Base-by-base conservation (phyloP, 2,329 filamentous ascomycete genomes). In the Ceratocystis alfenasii region DNA sequence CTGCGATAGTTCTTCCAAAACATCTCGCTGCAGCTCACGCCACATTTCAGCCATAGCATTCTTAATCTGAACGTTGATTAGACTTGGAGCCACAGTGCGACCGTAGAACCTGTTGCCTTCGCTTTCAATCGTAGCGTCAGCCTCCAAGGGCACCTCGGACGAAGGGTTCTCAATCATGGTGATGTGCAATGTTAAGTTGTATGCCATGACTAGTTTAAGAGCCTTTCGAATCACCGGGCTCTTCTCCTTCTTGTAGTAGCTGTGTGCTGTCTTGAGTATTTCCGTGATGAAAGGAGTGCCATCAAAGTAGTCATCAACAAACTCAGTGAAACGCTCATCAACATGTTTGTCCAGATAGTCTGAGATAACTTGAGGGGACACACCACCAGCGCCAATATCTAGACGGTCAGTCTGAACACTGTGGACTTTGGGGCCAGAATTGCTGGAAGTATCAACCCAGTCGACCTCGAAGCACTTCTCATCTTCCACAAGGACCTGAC, bases 1-100 rank as follows among this genome's bases (percentile, higher is more conserved):
- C 5, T 85, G 79, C 1, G 93, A 96, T 1, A 97, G 83, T 79
- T 97, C 93, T 78, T 95, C 92, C 1, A 97, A 82, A 46, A 96
- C 91, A 71, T 96, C 93, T 79, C 95, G 95, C 76, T 96, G 92
- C 67, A 97, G 81, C 76, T 96, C 92, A 70, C 93, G 91, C 93
- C 93, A 97, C 90, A 96, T 95, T 73, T 95, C 91, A 70, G 92
- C 93, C 78, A 97, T 87, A 65, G 92, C 92, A 72, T 89, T 94
- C 83, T 97, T 97, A 80, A 97, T 91, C 79, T 96, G 90, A 84
- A 96, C 96, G 81, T 96, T 97, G 83, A 97, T 95, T 92, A 97
- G 95, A 74, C 96, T 92, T 12, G 93, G 93, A 17, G 93, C 93
- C 69, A 96, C 86, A 45, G 88, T 92, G 80, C 93, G 93, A 73